Percentiles rank a stretch among this genome's conserved stretches.
These are phyloP conservation scores for Nicotiana benthamiana DNA, from an alignment of 257 asterid species.

Conservation along the genomic window DNA sequence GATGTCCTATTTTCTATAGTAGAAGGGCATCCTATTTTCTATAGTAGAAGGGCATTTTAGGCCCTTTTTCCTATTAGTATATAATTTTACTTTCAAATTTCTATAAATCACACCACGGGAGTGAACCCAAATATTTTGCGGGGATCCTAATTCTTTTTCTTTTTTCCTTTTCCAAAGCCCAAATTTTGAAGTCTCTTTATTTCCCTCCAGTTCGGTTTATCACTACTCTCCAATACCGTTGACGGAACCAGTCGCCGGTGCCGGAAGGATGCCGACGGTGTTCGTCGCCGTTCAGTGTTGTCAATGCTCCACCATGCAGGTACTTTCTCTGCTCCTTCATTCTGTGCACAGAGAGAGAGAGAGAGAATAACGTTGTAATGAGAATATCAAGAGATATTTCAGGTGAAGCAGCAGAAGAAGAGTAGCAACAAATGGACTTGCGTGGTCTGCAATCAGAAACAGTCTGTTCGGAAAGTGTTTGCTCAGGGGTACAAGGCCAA, in stretches of 20 bases:
- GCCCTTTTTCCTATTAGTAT: no score
- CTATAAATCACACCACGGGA: no score
- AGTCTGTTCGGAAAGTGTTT: constrained; percentile 57
- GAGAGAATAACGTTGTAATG: not conserved
- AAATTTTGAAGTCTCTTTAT: not conserved
- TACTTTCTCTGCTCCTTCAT: not conserved
- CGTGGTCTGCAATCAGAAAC: constrained; percentile 85
- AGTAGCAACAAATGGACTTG: constrained; percentile 85
- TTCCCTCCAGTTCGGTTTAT: not conserved
- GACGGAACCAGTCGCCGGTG: not conserved
- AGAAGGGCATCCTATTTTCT: no score
- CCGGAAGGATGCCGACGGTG: constrained; percentile 3
- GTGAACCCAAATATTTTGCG: no score
- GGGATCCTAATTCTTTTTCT: no score
- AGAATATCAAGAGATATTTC: not conserved
- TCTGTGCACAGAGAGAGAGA: not conserved
- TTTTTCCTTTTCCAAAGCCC: not conserved
- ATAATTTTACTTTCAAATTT: no score
- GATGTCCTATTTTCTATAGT: no score
- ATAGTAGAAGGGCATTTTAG: no score
- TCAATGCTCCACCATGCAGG: constrained; percentile 22
- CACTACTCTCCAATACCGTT: no score
- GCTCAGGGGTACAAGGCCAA: constrained; percentile 67
- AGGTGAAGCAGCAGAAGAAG: constrained; percentile 98
- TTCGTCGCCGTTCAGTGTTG: constrained; percentile 15